phyloP scores from a whole-genome alignment of 208 protist species.

The Trichomonas tenax region DNA sequence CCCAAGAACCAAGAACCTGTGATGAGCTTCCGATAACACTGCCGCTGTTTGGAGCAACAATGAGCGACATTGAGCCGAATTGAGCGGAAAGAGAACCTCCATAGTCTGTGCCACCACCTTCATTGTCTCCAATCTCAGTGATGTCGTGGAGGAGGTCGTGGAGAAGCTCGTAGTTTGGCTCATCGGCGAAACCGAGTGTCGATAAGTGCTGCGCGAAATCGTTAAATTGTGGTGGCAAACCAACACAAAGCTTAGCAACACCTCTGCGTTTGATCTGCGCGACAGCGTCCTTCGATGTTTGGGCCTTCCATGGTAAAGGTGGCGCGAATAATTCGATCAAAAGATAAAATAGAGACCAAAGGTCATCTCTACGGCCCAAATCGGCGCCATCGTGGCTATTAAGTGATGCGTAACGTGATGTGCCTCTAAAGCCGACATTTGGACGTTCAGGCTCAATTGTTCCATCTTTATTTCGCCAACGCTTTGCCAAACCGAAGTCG shows the following conservation, averaged over 20 bases:
- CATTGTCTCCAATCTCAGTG: neutral
- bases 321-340: neutral
- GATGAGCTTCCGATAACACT: neutral
- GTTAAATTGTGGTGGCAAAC: neutral
- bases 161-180: neutral
- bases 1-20: neutral
- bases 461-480: neutral
- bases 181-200: neutral
- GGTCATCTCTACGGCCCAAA: neutral
- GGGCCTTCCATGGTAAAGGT: neutral
- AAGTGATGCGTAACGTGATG: neutral
- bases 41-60: neutral
- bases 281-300: neutral
- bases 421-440: neutral
- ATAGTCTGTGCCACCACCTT: neutral
- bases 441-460: neutral
- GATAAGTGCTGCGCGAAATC: neutral
- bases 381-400: neutral
- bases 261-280: neutral
- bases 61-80: neutral
- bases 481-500: slow-evolving; percentile 10
- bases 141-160: neutral
- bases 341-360: slow-evolving; percentile 15
- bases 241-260: neutral
- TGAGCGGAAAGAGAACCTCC: neutral